Base-by-base conservation (phyloP, 176 grass and related monocot species). In the Phoenix dactylifera region DNA sequence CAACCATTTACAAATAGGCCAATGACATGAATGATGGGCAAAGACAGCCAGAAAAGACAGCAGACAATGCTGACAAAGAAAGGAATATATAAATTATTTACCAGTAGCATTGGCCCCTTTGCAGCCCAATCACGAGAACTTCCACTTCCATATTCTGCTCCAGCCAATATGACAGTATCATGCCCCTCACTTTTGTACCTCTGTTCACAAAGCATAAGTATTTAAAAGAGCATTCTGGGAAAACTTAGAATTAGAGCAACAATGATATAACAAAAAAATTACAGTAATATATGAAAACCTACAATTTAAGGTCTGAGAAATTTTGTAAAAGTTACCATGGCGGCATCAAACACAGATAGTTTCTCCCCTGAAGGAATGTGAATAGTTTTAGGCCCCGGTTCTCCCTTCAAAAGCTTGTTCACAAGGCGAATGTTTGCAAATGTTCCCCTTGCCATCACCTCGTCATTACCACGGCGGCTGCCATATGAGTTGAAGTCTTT, bases 401-500 rank as follows among this genome's bases (percentile, higher is more conserved):
- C 91, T 35, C 86, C 90, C 74, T 90, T 90, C 80, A 95, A 79
- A 69, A 95, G 75, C 77, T 90, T 95, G 50, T 95, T 95, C 72
- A 95, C 91, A 26, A 95, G 64, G 24, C 86, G 91, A 65, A 95
- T 95, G 70, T 95, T 95, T 12, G 91, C 91, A 82, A 95, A 95
- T 66, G 91, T 95, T 64, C 86, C 91, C 77, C 91, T 95, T n/a
- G 91, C 91, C 91, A 95, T 95, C 62, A 95, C 79, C 72, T 95
- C 91, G 74, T 95, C 72, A 4, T 95, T 95, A 52, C 91, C 91
- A 68, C 91, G 69, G 54, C 91, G 83, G 69, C 91, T 95, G 22
- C 91, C 91, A 69, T 95, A 95, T 58, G 91, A 95, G 62, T 95
- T 95, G 80, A 95, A 95, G 55, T 87, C 74, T 56, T 87, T 95